These are phyloP conservation scores for Raffaelea albimanens DNA, from an alignment of 2,329 filamentous ascomycete species.

Conservation along the genomic window DNA sequence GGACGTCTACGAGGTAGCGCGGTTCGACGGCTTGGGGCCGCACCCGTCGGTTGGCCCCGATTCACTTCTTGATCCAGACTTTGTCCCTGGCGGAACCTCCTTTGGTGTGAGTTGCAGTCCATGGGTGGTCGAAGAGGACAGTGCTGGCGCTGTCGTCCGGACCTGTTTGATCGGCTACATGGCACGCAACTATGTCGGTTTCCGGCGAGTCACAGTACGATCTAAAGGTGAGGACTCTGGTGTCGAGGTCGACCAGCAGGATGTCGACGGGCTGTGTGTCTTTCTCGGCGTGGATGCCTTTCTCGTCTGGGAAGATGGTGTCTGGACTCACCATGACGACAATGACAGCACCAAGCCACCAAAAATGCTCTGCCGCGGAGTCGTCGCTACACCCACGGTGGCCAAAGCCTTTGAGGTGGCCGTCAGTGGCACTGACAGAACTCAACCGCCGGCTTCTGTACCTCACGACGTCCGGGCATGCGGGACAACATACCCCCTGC, in stretches of 20 bases:
- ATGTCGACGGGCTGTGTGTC: constrained; percentile 39
- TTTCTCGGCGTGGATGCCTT: constrained; percentile 43
- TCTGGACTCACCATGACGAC: constrained; percentile 28
- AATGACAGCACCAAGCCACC: too few relatives aligned
- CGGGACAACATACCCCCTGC: constrained; percentile 30
- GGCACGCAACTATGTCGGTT: constrained; percentile 43
- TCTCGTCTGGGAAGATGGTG: constrained; percentile 37
- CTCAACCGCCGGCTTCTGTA: constrained; percentile 5
- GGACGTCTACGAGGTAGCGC: constrained; percentile 38
- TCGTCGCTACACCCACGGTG: constrained; percentile 42
- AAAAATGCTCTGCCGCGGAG: constrained; percentile 40
- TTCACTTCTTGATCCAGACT: constrained; percentile 36
- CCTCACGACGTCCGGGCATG: constrained; percentile 35
- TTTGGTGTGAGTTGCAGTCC: constrained; percentile 47
- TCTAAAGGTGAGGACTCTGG: too few relatives aligned
- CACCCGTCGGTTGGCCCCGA: constrained; percentile 23
- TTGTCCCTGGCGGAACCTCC: constrained; percentile 34
- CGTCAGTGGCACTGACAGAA: constrained; percentile 15
- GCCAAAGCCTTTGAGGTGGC: constrained; percentile 41
- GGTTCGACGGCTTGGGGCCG: constrained; percentile 38
- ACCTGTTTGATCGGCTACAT: constrained; percentile 39
- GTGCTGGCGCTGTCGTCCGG: constrained; percentile 3
- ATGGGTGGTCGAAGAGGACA: constrained; percentile 30
- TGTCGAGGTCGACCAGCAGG: constrained; percentile 29
- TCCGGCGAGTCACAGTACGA: constrained; percentile 38